phyloP scores from a whole-genome alignment of 169 alveolate genomes.

The Cryptosporidium parvum region DNA sequence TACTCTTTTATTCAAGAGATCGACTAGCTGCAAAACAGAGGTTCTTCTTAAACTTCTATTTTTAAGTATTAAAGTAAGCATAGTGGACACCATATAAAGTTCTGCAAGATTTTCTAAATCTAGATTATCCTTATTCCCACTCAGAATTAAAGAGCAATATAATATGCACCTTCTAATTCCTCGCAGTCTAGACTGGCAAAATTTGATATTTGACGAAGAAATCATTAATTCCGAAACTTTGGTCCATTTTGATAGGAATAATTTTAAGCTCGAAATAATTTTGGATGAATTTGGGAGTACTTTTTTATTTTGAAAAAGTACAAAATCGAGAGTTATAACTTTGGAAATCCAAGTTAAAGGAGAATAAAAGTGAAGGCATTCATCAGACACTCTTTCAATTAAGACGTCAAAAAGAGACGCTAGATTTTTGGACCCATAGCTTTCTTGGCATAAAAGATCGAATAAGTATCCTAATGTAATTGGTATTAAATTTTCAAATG shows the following conservation, averaged over 20 bases:
- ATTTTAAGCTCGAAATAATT: background rate
- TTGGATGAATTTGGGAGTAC: background rate
- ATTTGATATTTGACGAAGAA: background rate
- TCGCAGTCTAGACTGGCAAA: background rate
- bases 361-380: conserved; percentile 11
- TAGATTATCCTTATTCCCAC: background rate
- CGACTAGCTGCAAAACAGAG: background rate
- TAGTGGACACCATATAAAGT: background rate
- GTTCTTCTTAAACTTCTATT: conserved; percentile 21
- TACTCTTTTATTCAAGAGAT: background rate
- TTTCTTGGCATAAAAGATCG: background rate
- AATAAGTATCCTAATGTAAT: conserved; percentile 32
- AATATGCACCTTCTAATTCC: conserved; percentile 24
- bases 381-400: background rate
- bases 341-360: conserved; percentile 43
- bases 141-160: conserved; percentile 4
- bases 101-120: background rate
- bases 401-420: background rate
- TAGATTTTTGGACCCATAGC: background rate
- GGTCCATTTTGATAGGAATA: background rate
- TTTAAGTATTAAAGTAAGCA: conserved; percentile 3
- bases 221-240: background rate
- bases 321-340: background rate
- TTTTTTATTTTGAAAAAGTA: background rate
- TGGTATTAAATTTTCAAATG: conserved; percentile 25